phyloP scores from a whole-genome alignment of 2,329 filamentous ascomycete species.

The Sporothrix humicola region DNA sequence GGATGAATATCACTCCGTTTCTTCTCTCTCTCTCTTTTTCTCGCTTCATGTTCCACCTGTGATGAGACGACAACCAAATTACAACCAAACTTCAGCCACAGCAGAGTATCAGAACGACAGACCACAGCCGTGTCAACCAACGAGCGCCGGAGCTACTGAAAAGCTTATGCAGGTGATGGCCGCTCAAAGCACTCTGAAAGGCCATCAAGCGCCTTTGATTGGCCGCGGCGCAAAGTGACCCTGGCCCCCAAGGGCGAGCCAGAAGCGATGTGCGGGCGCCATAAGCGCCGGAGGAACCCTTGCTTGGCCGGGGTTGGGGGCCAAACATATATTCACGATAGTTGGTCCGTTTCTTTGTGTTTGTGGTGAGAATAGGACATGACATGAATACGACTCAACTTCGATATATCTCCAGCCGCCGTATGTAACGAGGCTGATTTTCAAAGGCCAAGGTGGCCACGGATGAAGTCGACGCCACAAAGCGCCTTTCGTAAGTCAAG shows the following conservation, averaged over 20 bases:
- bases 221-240: slow-evolving; percentile 18
- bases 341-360: neutral
- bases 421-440: neutral
- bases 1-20: neutral
- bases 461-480: neutral
- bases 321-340: neutral
- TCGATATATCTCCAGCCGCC: neutral
- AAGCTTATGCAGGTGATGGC: slow-evolving; percentile 36
- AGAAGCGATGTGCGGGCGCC: slow-evolving; percentile 24
- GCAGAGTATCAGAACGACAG: neutral
- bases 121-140: neutral
- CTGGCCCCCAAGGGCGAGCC: neutral
- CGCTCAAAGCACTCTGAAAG: slow-evolving; percentile 24
- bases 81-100: neutral
- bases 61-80: slow-evolving; percentile 5
- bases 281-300: slow-evolving; percentile 26
- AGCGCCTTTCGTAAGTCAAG: neutral
- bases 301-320: slow-evolving; percentile 13
- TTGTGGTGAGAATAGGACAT: neutral
- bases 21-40: neutral
- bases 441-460: neutral
- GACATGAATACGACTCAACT: neutral
- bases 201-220: slow-evolving; percentile 24
- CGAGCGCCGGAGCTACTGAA: slow-evolving; percentile 2
- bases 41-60: neutral